These are phyloP conservation scores for Metarhizium sp. DNA, from an alignment of 2,329 filamentous ascomycete species.

Conservation along the genomic window DNA sequence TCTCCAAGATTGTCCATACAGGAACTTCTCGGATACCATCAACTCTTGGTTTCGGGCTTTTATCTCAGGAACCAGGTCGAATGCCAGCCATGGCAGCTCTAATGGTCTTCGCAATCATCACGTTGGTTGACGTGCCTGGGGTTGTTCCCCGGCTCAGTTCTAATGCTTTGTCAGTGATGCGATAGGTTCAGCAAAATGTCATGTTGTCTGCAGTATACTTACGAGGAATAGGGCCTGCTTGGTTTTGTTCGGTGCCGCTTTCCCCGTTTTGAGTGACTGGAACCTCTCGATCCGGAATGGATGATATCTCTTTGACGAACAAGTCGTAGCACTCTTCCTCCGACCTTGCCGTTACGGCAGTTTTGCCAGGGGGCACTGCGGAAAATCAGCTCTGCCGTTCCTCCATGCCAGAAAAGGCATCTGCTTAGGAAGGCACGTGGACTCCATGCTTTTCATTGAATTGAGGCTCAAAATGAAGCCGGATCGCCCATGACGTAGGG, in stretches of 20 bases:
- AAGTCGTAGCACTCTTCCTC: constrained; percentile 17
- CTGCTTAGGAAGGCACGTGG: neutral
- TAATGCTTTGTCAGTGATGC: neutral
- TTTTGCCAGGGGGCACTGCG: neutral
- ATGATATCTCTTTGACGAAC: constrained; percentile 14
- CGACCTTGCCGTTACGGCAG: constrained; percentile 11
- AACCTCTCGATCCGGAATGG: constrained; percentile 17
- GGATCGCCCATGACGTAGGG: neutral
- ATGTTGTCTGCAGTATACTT: neutral
- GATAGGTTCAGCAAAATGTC: neutral
- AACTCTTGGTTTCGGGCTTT: neutral
- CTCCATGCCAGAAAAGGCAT: neutral
- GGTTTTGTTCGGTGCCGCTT: neutral
- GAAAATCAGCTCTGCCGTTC: neutral
- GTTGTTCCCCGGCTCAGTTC: neutral
- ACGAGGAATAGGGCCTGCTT: neutral
- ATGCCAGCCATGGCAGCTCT: constrained; percentile 19
- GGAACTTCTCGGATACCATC: neutral
- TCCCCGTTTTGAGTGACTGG: constrained; percentile 1
- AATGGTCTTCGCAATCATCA: constrained; percentile 22
- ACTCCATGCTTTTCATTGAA: neutral
- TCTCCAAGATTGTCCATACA: neutral
- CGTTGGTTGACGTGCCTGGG: constrained; percentile 15
- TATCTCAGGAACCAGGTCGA: constrained; percentile 9
- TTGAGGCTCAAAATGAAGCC: neutral